Base-by-base conservation (phyloP, 371 early-diverging fungal species). In the Scutellospora calospora region DNA sequence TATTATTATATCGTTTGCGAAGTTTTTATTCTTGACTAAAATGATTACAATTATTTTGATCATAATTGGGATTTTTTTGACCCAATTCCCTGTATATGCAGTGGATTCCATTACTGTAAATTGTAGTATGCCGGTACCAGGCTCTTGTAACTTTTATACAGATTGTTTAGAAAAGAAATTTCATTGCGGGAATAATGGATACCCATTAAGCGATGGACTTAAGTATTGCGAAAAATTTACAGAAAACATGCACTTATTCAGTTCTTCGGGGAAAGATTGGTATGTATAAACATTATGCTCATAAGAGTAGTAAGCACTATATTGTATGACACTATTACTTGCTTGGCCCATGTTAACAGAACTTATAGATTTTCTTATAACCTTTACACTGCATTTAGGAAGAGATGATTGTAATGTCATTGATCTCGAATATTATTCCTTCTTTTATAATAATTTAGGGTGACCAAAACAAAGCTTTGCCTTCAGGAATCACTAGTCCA, bases 91-190 rank as follows among this genome's bases (percentile, higher is more conserved):
- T 45, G 9, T 45, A 45, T 45, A 8, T 11, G 9, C 45, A 11
- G 45, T 11, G 45, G 11, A 45, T 60, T 29, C 60, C 35, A 16
- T 68, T 27, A 33, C 69, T 41, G 20, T 33, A 68, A 27, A 68
- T 25, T 68, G 69, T 45, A 68, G 5, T 68, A 41, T 9, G 14
- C 69, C 69, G 11, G 5, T 20, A 41, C n/a, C n/a, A 68, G 20
- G 35, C 33, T 38, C 69, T 45, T 68, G 69, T 68, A 68, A 68
- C 69, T 68, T 68, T 68, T 68, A 68, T 45, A 45, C 0, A 3
- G 69, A 68, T 33, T 68, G 69, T 22, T 68, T 68, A 33, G 69
- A 68, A 22, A 68, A 68, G 69, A 68, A 68, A 45, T 68, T 68
- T 68, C 22, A 41, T 68, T 68, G 69, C n/a, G 69, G 69, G 35